These are phyloP conservation scores for Rosellinia necatrix DNA, from an alignment of 2,329 filamentous ascomycete species.

Conservation along the genomic window DNA sequence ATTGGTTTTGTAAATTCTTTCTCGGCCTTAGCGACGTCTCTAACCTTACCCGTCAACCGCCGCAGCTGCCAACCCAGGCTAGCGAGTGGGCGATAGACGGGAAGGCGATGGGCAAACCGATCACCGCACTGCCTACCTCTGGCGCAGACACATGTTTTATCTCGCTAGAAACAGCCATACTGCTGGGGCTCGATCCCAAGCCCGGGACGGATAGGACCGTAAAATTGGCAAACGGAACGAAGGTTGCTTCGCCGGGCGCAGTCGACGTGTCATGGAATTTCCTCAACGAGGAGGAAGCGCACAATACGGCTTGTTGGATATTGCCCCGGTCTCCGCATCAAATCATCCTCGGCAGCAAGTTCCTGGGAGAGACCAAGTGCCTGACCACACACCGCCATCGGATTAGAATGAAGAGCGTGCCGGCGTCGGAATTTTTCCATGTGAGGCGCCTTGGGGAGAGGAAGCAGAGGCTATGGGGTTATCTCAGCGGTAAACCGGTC, in stretches of 20 bases:
- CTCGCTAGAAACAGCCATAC: neutral
- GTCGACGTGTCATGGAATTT: slow-evolving; percentile 1
- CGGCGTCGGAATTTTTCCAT: neutral
- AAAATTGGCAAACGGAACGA: neutral
- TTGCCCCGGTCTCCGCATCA: neutral
- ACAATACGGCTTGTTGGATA: neutral
- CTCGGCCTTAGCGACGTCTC: no score
- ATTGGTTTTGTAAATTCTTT: no score
- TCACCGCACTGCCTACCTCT: neutral
- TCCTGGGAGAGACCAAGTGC: neutral
- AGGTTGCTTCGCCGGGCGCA: neutral
- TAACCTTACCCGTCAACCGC: no score
- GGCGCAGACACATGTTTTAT: slow-evolving; percentile 6
- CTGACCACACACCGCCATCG: neutral
- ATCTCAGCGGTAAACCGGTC: neutral
- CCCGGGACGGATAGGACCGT: neutral
- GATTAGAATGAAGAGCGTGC: neutral
- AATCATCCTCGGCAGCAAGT: slow-evolving; percentile 3
- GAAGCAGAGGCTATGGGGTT: neutral
- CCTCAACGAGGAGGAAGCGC: neutral
- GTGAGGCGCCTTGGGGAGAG: neutral
- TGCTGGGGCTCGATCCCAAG: neutral
- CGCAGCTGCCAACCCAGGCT: neutral
- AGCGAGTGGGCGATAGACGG: neutral
- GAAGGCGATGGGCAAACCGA: neutral